Base-by-base conservation (phyloP, 2,329 filamentous ascomycete species). In the Apiospora arundinis region DNA sequence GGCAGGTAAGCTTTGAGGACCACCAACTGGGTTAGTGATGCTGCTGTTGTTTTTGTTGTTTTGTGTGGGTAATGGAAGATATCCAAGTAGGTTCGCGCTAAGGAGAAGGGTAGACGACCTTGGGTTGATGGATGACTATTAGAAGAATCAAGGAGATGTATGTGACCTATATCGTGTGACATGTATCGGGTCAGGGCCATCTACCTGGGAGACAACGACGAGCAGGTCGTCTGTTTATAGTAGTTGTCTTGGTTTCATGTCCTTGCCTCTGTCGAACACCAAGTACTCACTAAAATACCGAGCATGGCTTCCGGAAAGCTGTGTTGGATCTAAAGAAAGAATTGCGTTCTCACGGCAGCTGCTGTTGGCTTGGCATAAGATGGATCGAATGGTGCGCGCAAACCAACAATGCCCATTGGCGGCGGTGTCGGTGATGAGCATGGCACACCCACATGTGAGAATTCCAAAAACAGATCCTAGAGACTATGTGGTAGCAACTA, bases 301-400 rank as follows among this genome's bases (percentile, higher is more conserved):
- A 63, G 21, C 9, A 23, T n/a, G 32, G 18, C 12, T n/a, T 32
- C 18, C 12, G 32, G 18, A 23, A 63, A 63, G 21, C 56, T 23
- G 32, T 63, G 56, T 63, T 63, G 56, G 56, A 18, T 63, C 56
- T 63, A 63, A 63, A 63, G 32, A 63, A 63, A 63, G 56, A 63
- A 40, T 63, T 63, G 56, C 40, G 28, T 40, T 37, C 28, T 12
- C 32, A 40, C 56, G 37, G 16, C 21, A 40, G 56, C 56, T 23
- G 56, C 56, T 23, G 56, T 63, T 63, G 56, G 56, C 21, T 63
- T 32, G 21, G 18, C 32, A n/a, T 18, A 25, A 9, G 11, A n/a
- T 23, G 42, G 14, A 16, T 18, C 0, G 49, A 12, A 32, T 32
- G 25, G 12, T 32, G 14, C 2, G 16, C 25, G 16, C 25, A 63